A percentile compares a stretch with the other conserved stretches of the same genome.
phyloP scores from a whole-genome alignment of 2,329 filamentous ascomycete species.

The Ophiostoma pallidulum region DNA sequence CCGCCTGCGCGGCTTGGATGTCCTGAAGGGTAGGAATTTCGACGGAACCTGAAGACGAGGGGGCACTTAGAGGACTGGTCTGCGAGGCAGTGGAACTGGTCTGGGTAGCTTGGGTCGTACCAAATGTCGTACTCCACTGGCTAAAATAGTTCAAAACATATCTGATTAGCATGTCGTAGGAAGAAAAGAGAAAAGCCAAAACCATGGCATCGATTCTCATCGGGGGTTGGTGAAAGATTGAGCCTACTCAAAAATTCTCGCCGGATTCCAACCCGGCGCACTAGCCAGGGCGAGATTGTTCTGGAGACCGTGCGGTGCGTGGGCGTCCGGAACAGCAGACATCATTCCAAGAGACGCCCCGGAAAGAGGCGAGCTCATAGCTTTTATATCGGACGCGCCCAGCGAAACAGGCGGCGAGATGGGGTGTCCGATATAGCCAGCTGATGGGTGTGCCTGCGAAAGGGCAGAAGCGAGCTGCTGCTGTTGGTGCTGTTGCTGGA shows the following conservation, averaged over 20 bases:
- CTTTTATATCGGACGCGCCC: slow-evolving; percentile 62
- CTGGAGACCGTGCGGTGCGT: slow-evolving; percentile 38
- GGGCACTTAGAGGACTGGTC: slow-evolving; percentile 42
- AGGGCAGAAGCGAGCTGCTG: slow-evolving; percentile 43
- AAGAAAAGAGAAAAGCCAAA: not conserved
- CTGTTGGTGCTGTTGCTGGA: slow-evolving; percentile 25
- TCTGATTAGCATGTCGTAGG: not conserved
- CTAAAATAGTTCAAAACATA: slow-evolving; percentile 35
- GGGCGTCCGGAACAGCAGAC: slow-evolving; percentile 46
- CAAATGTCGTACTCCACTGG: slow-evolving; percentile 93
- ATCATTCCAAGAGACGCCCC: slow-evolving; percentile 65
- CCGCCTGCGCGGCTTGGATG: slow-evolving; percentile 37
- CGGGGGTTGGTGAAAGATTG: too few species aligned
- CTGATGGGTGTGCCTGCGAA: slow-evolving; percentile 39
- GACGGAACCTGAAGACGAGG: slow-evolving; percentile 43
- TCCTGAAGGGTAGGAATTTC: slow-evolving; percentile 46
- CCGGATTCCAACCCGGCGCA: slow-evolving; percentile 69
- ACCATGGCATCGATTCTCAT: too few species aligned
- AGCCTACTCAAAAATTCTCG: slow-evolving; percentile 81
- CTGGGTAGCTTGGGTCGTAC: slow-evolving; percentile 51
- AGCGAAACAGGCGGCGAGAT: slow-evolving; percentile 74
- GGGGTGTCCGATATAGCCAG: slow-evolving; percentile 39
- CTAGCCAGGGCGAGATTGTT: slow-evolving; percentile 50
- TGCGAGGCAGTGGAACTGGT: slow-evolving; percentile 34
- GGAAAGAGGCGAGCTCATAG: slow-evolving; percentile 55